phyloP scores from a whole-genome alignment of 2,329 filamentous ascomycete species.

The Phoma herbarum region DNA sequence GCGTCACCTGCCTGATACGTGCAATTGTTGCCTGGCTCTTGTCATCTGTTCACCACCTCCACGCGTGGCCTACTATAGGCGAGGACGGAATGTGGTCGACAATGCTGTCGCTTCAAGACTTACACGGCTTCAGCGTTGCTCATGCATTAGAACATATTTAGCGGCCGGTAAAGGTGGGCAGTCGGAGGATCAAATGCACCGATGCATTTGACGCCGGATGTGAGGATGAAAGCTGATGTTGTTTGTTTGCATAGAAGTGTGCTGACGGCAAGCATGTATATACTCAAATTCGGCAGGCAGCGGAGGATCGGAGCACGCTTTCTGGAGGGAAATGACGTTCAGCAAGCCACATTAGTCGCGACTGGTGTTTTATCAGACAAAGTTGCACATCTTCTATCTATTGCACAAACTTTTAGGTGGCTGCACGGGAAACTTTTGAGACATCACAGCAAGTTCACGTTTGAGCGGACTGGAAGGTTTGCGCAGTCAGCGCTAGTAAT shows the following conservation, averaged over 20 bases:
- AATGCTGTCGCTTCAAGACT: background rate
- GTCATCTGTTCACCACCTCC: constrained; percentile 1
- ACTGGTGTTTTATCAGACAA: background rate
- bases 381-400: constrained; percentile 3
- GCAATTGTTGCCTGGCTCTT: constrained; percentile 1
- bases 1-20: constrained; percentile 8
- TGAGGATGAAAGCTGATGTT: background rate
- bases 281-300: constrained; percentile 1
- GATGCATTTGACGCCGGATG: background rate
- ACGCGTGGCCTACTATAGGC: background rate
- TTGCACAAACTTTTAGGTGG: background rate
- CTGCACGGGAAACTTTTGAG: background rate
- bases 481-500: constrained; percentile 8
- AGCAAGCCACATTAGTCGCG: background rate
- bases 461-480: background rate
- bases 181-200: background rate
- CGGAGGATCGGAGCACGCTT: constrained; percentile 11
- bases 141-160: background rate
- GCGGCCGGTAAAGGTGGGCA: constrained; percentile 3
- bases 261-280: constrained; percentile 5
- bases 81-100: background rate
- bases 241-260: background rate
- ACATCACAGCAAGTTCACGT: background rate
- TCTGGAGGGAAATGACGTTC: constrained; percentile 1
- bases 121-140: background rate